phyloP scores from a whole-genome alignment of 2,329 filamentous ascomycete genomes.

The Hypoxylon sp. region DNA sequence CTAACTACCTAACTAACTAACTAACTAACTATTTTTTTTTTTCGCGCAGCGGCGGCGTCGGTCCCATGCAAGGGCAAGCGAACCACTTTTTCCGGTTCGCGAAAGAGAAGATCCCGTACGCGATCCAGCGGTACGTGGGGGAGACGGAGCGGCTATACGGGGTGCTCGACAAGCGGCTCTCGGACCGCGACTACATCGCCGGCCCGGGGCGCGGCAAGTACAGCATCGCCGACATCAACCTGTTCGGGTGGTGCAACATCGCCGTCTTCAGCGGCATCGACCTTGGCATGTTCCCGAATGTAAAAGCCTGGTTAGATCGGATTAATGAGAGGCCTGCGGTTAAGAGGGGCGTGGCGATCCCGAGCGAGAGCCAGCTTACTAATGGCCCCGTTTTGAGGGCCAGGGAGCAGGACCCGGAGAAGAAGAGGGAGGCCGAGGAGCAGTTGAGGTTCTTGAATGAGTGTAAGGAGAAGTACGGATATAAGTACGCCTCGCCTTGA shows the following conservation, averaged over 20 bases:
- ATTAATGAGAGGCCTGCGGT: conserved; percentile 72
- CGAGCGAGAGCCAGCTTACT: conserved; percentile 59
- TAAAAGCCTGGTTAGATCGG: conserved; percentile 77
- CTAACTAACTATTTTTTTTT: no score
- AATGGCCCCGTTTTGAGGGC: conserved; percentile 61
- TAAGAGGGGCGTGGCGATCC: conserved; percentile 75
- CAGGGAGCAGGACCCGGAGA: conserved; percentile 64
- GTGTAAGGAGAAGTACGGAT: conserved; percentile 64
- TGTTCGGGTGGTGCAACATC: conserved; percentile 77
- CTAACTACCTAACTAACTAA: no score
- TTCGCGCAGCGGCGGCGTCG: conserved; percentile 69
- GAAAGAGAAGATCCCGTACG: conserved; percentile 79
- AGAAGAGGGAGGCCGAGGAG: conserved; percentile 61
- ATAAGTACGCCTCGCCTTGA: conserved; percentile 63
- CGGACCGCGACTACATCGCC: conserved; percentile 65
- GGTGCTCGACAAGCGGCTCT: conserved; percentile 77
- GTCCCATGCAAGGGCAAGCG: conserved; percentile 81
- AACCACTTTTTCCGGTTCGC: conserved; percentile 80
- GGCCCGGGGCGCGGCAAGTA: conserved; percentile 70
- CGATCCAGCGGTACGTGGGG: conserved; percentile 80
- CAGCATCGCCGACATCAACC: conserved; percentile 80
- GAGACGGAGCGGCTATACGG: conserved; percentile 82
- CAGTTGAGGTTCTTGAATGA: conserved; percentile 55
- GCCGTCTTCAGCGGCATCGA: conserved; percentile 74
- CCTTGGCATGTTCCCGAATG: conserved; percentile 72